Evolutionary conservation across 2,329 filamentous ascomycete genomes (phyloP).

Genomic region (Fusarium pilosicola): DNA sequence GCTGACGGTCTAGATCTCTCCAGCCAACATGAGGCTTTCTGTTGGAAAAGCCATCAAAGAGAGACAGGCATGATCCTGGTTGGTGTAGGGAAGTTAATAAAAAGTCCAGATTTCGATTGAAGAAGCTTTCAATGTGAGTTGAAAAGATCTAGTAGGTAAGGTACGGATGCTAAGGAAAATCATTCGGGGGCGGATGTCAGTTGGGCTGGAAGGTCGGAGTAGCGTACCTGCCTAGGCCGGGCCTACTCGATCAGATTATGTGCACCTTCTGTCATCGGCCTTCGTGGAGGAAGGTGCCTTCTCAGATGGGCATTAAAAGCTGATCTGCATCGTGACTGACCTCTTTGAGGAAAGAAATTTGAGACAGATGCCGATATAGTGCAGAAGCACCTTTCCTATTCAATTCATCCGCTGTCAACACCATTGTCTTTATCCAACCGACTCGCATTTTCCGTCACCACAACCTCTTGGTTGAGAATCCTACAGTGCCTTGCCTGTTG

Average conservation of each 20-base stretch:
- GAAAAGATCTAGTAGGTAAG: background rate
- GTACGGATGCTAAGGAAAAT: background rate
- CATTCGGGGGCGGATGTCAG: background rate
- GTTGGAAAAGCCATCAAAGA: background rate
- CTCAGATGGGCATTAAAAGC: background rate
- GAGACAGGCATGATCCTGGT: slow-evolving; percentile 14
- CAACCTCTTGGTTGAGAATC: background rate
- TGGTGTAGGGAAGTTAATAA: background rate
- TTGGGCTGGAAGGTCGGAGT: background rate
- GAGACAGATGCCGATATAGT: background rate
- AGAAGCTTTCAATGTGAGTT: slow-evolving; percentile 1
- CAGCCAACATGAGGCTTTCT: slow-evolving; percentile 8
- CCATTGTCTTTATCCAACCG: slow-evolving; percentile 17
- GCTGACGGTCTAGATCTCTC: slow-evolving; percentile 31
- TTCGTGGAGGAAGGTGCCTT: background rate
- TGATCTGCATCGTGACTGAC: slow-evolving; percentile 13
- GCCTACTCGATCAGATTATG: background rate
- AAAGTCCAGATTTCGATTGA: slow-evolving; percentile 2
- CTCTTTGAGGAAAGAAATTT: slow-evolving; percentile 1
- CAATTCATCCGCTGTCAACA: slow-evolving; percentile 21
- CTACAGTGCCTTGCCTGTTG: background rate
- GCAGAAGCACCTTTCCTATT: background rate
- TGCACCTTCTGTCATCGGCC: background rate
- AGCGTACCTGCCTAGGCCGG: background rate
- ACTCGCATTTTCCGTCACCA: background rate